Evolutionary conservation across 1,284 basidiomycete species (phyloP).

Genomic region (Cryptococcus hybrid): DNA sequence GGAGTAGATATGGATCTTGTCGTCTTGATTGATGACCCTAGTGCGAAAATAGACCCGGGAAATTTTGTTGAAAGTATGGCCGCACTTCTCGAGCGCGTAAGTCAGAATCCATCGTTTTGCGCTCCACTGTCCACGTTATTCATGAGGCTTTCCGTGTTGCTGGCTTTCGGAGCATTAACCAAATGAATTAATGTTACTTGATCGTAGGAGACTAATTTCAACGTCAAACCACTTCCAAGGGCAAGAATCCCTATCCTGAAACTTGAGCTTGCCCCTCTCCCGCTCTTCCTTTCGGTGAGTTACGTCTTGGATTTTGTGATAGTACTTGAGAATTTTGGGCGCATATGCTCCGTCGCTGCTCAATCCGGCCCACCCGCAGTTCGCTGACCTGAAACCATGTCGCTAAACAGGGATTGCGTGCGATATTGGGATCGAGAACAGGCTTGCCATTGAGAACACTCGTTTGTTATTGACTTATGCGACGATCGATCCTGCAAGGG

Average conservation of each 20-base stretch:
- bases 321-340: too few species aligned
- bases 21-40: slow-evolving; percentile 82
- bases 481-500: slow-evolving; percentile 90
- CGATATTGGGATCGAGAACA: slow-evolving; percentile 98
- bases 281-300: slow-evolving; percentile 72
- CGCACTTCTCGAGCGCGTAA: slow-evolving; percentile 83
- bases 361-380: too few species aligned
- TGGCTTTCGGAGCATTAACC: too few species aligned
- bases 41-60: slow-evolving; percentile 65
- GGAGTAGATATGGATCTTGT: slow-evolving; percentile 95
- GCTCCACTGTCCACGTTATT: too few species aligned
- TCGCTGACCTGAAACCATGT: slow-evolving; percentile 3
- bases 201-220: slow-evolving; percentile 88
- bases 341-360: too few species aligned
- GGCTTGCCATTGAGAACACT: slow-evolving; percentile 95
- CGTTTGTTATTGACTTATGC: slow-evolving; percentile 95
- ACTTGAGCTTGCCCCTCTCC: slow-evolving; percentile 84
- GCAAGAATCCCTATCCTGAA: slow-evolving; percentile 99
- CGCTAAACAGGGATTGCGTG: slow-evolving; percentile 65
- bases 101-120: slow-evolving; percentile 25
- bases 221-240: slow-evolving; percentile 90
- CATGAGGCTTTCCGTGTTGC: too few species aligned
- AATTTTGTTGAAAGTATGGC: slow-evolving; percentile 94
- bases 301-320: neutral
- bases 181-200: slow-evolving; percentile 1